Evolutionary conservation across 2,329 filamentous ascomycete species (phyloP).

Genomic region (Aspergillus versicolor): DNA sequence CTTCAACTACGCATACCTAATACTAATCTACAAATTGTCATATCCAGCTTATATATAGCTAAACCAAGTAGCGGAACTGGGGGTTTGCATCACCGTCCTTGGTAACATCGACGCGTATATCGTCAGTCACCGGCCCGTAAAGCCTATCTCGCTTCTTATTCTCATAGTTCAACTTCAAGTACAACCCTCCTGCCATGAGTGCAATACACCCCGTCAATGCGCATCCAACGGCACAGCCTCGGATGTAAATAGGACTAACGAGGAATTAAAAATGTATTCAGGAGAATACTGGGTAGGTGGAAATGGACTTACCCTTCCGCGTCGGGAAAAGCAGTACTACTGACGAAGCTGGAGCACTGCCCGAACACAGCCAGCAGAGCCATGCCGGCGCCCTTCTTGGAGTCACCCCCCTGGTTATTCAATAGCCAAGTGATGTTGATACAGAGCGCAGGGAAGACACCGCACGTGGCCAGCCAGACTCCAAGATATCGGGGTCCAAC

Average conservation of each 20-base stretch:
- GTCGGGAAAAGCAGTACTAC: constrained; percentile 24
- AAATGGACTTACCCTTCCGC: constrained; percentile 14
- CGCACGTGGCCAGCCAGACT: constrained; percentile 36
- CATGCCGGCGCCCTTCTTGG: constrained; percentile 26
- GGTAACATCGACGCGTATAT: constrained; percentile 25
- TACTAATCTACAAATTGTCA: not conserved
- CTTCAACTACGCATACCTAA: too few species aligned
- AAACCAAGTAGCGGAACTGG: constrained; percentile 24
- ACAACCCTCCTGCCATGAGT: constrained; percentile 21
- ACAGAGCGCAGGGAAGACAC: constrained; percentile 23
- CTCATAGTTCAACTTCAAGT: constrained; percentile 17
- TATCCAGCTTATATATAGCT: not conserved
- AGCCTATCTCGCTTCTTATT: constrained; percentile 22
- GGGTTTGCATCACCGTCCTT: constrained; percentile 21
- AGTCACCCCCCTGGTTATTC: constrained; percentile 26
- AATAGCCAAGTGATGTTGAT: constrained; percentile 29
- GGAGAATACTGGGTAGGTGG: not conserved
- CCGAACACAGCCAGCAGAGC: constrained; percentile 24
- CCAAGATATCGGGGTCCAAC: constrained; percentile 37
- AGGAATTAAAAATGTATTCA: not conserved
- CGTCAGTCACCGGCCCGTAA: constrained; percentile 18
- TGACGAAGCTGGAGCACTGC: constrained; percentile 26
- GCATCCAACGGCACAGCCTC: constrained; percentile 23
- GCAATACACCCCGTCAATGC: constrained; percentile 24
- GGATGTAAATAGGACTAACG: constrained; percentile 19